Base-by-base conservation (phyloP, 2,329 filamentous ascomycete species). In the Cordyceps pruinosa region DNA sequence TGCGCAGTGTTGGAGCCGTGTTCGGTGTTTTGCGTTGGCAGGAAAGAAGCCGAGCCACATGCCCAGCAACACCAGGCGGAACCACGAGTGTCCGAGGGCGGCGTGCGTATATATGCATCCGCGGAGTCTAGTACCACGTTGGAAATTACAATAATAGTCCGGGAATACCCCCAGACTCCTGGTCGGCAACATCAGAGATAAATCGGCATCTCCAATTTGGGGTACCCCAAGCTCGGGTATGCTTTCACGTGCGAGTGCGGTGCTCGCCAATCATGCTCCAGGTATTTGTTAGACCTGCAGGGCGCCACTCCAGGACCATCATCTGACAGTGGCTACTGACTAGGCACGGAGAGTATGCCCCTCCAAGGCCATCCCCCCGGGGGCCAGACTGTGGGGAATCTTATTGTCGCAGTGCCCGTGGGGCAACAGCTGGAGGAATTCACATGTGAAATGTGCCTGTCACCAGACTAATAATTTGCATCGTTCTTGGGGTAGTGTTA, bases 211-310 rank as follows among this genome's bases (percentile, higher is more conserved):
- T 48, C 34, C 52, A 56, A 32, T 47, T 28, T 23, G 12, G 34
- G 30, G 8, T 56, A 56, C 52, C 44, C 52, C 52, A 56, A 48
- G 28, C 30, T n/a, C 17, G 7, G 3, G 10, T 19, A 25, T 19
- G 30, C 30, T 54, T 54, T 54, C 53, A 56, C 53, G 42, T 47
- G 42, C 28, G 53, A 56, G 34, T n/a, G 44, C 13, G 35, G 45
- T 21, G n/a, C 45, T 42, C 45, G 26, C 54, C 54, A 56, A 56
- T 56, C 54, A 56, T 9, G 35, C 25, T 44, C 8, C 19, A 49
- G 45, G 35, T 44, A 56, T 56, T 56, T 30, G 42, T 28, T 50
- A 23, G 53, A 28, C 19, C 8, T 35, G 52, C 23, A 56, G 34
- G 3, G 10, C 34, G 35, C 39, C 50, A 32, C 46, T 37, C 19